Percentiles rank a stretch among this genome's conserved stretches.
Evolutionary conservation across 805 yeast species (phyloP).

Genomic region (Metschnikowia corniflorae): DNA sequence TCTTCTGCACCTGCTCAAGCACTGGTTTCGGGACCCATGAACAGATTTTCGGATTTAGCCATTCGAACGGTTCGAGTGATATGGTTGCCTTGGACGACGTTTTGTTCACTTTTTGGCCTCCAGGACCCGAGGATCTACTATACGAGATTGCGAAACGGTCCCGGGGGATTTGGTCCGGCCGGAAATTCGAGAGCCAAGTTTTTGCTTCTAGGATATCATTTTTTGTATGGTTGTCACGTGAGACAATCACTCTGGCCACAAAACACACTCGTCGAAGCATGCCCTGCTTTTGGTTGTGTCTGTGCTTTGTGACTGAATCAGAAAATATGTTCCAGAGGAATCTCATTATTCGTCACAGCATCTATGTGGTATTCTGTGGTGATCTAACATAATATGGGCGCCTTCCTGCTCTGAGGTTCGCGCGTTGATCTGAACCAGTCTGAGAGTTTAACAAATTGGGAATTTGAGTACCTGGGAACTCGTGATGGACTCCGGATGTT

Average conservation of each 20-base stretch:
- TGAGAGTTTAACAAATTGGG: too few species aligned
- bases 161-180: slow-evolving; percentile 39
- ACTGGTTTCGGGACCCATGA: slow-evolving; percentile 61
- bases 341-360: neutral
- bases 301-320: neutral
- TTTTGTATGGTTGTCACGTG: slow-evolving; percentile 3
- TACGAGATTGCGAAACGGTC: slow-evolving; percentile 42
- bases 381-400: too few species aligned
- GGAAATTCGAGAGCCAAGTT: slow-evolving; percentile 40
- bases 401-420: too few species aligned
- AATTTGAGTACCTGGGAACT: too few species aligned
- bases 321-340: neutral
- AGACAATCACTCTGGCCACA: neutral
- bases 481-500: too few species aligned
- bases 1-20: slow-evolving; percentile 35
- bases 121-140: slow-evolving; percentile 75
- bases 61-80: slow-evolving; percentile 38
- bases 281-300: neutral
- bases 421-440: too few species aligned
- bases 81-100: slow-evolving; percentile 65
- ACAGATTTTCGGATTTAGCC: slow-evolving; percentile 40
- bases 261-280: slow-evolving; percentile 2
- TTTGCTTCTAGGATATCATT: slow-evolving; percentile 26
- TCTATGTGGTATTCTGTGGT: neutral
- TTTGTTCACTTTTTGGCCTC: slow-evolving; percentile 86